A percentile compares a stretch with the other conserved stretches of the same genome.
Conservation (phyloP, 2,329 filamentous ascomycete species). For the Pseudogymnoascus sp. region DNA sequence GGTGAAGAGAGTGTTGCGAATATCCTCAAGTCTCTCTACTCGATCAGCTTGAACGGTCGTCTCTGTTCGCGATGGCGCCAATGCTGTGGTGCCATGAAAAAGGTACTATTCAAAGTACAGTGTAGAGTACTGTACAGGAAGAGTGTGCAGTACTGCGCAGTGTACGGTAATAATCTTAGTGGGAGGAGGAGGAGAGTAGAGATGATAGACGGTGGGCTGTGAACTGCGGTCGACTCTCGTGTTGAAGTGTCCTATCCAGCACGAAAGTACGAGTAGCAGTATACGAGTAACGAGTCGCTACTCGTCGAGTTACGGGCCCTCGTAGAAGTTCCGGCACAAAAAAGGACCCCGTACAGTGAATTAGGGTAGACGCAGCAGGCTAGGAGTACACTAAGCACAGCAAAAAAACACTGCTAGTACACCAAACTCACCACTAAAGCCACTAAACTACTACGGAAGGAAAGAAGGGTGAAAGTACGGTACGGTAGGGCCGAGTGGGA, state of each 20-base stretch:
- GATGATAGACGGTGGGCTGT: not conserved
- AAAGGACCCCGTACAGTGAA: not conserved
- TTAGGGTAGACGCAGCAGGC: not conserved
- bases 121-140: not conserved
- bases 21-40: not conserved
- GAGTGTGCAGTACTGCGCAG: not conserved
- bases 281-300: not conserved
- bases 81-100: slow-evolving; percentile 1
- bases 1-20: not conserved
- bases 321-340: not conserved
- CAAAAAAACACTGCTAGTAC: not conserved
- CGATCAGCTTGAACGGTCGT: not conserved
- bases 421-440: too few relatives aligned
- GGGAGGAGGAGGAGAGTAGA: not conserved
- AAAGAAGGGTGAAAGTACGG: not conserved
- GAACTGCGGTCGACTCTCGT: too few relatives aligned
- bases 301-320: too few relatives aligned
- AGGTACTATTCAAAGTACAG: not conserved
- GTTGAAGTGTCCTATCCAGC: not conserved
- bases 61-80: not conserved
- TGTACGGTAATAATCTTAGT: not conserved
- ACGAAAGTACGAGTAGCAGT: too few relatives aligned
- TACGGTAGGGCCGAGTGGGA: not conserved
- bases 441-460: not conserved
- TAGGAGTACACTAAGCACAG: not conserved